A percentile compares a stretch with the other conserved stretches of the same genome.
These are phyloP conservation scores for Comarum palustre DNA, from an alignment of 306 rosid genomes.

Conservation along the genomic window DNA sequence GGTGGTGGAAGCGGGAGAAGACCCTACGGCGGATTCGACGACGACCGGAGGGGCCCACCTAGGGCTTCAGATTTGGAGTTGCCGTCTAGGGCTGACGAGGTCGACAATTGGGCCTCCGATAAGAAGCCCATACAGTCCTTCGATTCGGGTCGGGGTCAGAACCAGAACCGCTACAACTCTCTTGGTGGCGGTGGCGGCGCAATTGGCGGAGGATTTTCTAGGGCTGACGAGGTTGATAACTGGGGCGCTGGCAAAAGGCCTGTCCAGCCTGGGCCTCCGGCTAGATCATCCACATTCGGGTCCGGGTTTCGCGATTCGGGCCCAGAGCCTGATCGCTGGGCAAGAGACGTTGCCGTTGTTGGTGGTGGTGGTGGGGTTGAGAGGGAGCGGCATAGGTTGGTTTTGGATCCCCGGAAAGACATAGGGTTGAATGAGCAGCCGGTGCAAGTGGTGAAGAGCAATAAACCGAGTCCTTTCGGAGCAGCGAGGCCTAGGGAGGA, in stretches of 20 bases:
- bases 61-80: conserved; percentile 91
- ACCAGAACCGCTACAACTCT: conserved; percentile 52
- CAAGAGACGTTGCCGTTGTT: conserved; percentile 45
- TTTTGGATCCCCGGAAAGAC: conserved; percentile 64
- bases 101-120: conserved; percentile 69
- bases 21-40: conserved; percentile 84
- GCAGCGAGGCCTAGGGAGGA: conserved; percentile 94
- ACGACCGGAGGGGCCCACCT: conserved; percentile 61
- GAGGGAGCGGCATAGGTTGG: conserved; percentile 70
- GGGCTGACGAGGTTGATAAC: conserved; percentile 81
- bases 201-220: conserved; percentile 46
- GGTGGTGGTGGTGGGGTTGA: conserved; percentile 40
- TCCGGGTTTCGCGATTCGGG: conserved; percentile 63
- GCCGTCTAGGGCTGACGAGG: conserved; percentile 97
- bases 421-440: conserved; percentile 34
- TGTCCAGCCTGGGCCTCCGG: conserved; percentile 19
- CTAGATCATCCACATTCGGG: conserved; percentile 68
- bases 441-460: conserved; percentile 34
- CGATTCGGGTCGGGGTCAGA: conserved; percentile 51
- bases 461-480: conserved; percentile 77
- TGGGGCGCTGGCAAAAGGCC: conserved; percentile 71
- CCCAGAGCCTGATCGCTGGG: conserved; percentile 72
- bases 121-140: conserved; percentile 58
- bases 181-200: conserved; percentile 46
- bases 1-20: conserved; percentile 62